Evolutionary conservation across 345 rosid species (phyloP).

Genomic region (Sapria himalayana): DNA sequence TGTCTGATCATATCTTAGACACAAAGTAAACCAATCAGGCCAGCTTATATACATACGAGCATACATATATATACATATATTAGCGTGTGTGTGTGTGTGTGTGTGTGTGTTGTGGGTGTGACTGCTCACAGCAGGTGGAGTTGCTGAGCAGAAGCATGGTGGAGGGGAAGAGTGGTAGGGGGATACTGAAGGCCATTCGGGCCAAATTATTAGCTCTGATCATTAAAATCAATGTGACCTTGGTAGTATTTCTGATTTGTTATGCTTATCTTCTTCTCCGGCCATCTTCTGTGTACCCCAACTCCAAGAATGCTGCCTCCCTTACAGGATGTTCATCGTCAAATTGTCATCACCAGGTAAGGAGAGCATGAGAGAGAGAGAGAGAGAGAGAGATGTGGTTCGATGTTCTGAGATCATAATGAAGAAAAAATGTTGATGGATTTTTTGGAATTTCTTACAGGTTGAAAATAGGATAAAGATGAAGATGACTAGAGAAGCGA

Average conservation of each 20-base stretch:
- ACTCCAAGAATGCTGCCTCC: constrained; percentile 41
- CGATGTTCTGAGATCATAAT: too few species aligned
- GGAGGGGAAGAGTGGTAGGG: constrained; percentile 16
- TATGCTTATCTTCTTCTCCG: constrained; percentile 35
- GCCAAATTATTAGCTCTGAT: constrained; percentile 41
- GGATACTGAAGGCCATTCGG: constrained; percentile 34
- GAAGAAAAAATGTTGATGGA: neutral
- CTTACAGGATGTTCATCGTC: constrained; percentile 51
- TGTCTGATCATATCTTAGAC: too few species aligned
- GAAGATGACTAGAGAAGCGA: constrained; percentile 31
- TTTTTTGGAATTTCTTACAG: constrained; percentile 8
- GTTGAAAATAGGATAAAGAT: constrained; percentile 36
- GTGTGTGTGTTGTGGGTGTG: too few species aligned
- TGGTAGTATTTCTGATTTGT: constrained; percentile 41
- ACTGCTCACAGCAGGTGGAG: too few species aligned
- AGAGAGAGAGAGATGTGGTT: neutral
- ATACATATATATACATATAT: too few species aligned
- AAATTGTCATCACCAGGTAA: constrained; percentile 82
- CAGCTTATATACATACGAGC: too few species aligned
- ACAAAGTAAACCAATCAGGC: too few species aligned
- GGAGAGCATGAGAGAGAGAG: constrained; percentile 29
- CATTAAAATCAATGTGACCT: constrained; percentile 40
- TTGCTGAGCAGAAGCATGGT: constrained; percentile 25
- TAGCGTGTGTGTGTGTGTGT: too few species aligned
- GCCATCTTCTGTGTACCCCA: constrained; percentile 43